Base-by-base conservation (phyloP, 306 rosid genomes). In the Gastrolobium villosum region DNA sequence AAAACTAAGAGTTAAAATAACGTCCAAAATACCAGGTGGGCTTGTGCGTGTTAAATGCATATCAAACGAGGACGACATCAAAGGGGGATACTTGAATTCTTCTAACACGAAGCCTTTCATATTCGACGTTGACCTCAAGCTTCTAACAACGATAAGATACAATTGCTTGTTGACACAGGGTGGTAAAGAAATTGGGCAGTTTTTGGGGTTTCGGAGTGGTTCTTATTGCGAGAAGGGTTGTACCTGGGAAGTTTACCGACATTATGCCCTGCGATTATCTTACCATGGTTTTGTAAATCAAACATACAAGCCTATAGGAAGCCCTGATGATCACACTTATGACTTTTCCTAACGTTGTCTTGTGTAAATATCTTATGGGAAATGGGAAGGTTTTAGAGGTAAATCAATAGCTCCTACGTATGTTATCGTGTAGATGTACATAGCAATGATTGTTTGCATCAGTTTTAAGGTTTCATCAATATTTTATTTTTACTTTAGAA, bases 171-270 rank as follows among this genome's bases (percentile, higher is more conserved):
- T 82, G 26, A 77, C 59, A 8, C 79, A 82, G 14, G 4, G 2
- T 0, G 48, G 65, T 6, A 71, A 4, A 30, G 86, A 82, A 65
- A 82, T 82, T 71, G 86, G 86, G 1, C 86, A 82, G 2, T 82
- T 82, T 77, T 56, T 77, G 43, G 86, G 86, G 5, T 82, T 82
- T 77, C 39, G 71, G 7, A 82, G 86, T 55, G 86, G 86, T 7
- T 37, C 82, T 1, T 82, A 82, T 39, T 82, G 86, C 2, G 82
- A 64, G 5, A 82, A 65, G 6, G 86, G 86, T 14, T 82, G 86
- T 32, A 44, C 2, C 0, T 82, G 86, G 86, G 76, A 82, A 26
- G 7, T 77, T 55, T 55, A 77, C 26, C 75, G 28, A 28, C 6
- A 3, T 56, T 82, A 82, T 56, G 86, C 79, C 11, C 10, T 71